Conservation (phyloP, 129 eudicot species). For the Chrysanthemum makinoi region DNA sequence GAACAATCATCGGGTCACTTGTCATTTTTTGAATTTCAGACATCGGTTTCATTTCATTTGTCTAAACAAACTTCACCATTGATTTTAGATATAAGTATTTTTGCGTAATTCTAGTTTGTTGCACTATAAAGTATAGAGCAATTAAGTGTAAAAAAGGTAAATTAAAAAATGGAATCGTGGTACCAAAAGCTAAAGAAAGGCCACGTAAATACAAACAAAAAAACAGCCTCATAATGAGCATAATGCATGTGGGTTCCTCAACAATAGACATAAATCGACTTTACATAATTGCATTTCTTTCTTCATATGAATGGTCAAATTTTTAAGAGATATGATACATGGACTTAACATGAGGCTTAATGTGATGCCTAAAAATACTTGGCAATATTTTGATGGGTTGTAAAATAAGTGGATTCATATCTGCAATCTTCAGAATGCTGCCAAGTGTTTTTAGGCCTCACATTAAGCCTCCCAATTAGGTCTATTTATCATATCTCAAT, state of each 20-base stretch:
- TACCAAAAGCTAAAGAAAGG: background rate
- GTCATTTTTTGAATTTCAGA: no score
- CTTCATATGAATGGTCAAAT: background rate
- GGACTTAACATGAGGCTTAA: no score
- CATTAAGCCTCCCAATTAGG: no score
- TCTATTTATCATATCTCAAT: no score
- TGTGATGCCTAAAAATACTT: no score
- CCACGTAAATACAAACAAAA: slow-evolving; percentile 8
- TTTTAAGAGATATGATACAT: no score
- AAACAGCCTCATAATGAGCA: slow-evolving; percentile 21
- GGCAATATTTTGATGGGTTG: no score
- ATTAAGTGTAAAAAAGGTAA: background rate
- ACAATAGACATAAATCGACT: slow-evolving; percentile 16
- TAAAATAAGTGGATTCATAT: no score
- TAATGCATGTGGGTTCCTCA: slow-evolving; percentile 21
- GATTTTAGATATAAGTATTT: background rate
- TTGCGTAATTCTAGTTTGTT: background rate
- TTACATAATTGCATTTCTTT: slow-evolving; percentile 4
- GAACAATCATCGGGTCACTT: background rate
- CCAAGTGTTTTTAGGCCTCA: no score
- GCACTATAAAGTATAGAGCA: background rate
- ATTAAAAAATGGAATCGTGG: background rate
- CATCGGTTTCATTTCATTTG: no score
- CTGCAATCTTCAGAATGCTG: no score
- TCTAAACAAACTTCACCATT: no score